Base-by-base conservation (phyloP, 345 rosid genomes). In the Anastatica hierochuntica region DNA sequence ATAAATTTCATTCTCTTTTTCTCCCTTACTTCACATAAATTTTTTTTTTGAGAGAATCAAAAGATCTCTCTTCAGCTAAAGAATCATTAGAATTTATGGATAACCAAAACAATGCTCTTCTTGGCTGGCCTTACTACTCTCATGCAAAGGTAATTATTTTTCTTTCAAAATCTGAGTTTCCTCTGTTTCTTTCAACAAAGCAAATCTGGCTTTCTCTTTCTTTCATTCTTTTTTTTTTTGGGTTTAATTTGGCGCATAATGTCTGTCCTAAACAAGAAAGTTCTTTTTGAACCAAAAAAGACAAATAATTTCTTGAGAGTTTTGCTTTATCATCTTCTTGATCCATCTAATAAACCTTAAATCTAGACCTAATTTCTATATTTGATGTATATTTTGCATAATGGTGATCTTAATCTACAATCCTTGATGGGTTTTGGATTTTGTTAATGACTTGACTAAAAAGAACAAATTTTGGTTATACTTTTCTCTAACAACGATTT, bases 91-190 rank as follows among this genome's bases (percentile, higher is more conserved):
- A 52, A 51, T 3, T 5, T 20, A 86, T 90, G 98, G 98, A 90
- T 15, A 70, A 43, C 48, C 89, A 81, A 20, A 59, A 80, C 51
- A 74, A 69, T 46, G 60, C 85, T 56, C 74, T 77, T 67, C 80
- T 79, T 37, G 65, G 43, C 39, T 81, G 78, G 79, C 77, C 84
- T 63, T 74, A 74, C 72, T 78, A 52, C 72, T 74, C 76, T 65
- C 94, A 83, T 15, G 95, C 78, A 63, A 92, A 83, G 96, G 96
- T 92, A 70, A 18, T 7, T 33, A 49, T 31, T 31, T 1, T 9
- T 31, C n/a, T 31, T 31, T 6, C 36, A 9, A 31, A 0, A 9
- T 44, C 34, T 43, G 29, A 35, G 58, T 43, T 57, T 50, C 53
- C 21, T 56, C 63, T 58, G 53, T 36, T 38, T 48, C 49, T 29